A percentile compares a stretch with the other conserved stretches of the same genome.
Evolutionary conservation across 78 protist species (phyloP).

Genomic region (Dictyostelium brefeldianum): DNA sequence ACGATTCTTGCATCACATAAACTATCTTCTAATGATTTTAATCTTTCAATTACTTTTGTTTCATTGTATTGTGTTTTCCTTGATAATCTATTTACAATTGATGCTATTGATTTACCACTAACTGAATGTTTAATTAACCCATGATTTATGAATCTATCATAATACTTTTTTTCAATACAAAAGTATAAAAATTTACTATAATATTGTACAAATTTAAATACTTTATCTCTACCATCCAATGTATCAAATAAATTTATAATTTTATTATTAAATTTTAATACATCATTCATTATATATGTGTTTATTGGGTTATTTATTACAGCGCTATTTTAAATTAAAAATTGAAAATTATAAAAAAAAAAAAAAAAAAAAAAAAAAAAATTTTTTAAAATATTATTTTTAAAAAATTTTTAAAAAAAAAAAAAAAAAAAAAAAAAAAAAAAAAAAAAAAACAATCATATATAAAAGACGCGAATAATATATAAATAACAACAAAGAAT

Average conservation of each 20-base stretch:
- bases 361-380: too few relatives aligned
- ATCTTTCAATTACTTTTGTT: neutral
- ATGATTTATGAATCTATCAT: neutral
- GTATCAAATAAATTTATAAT: neutral
- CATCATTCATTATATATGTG: neutral
- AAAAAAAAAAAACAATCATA: too few relatives aligned
- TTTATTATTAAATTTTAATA: constrained; percentile 24
- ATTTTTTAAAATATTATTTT: too few relatives aligned
- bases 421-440: too few relatives aligned
- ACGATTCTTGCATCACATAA: constrained; percentile 29
- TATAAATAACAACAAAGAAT: too few relatives aligned
- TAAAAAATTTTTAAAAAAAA: too few relatives aligned
- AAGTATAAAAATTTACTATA: constrained; percentile 8
- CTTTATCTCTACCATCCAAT: constrained; percentile 47
- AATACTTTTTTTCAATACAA: neutral
- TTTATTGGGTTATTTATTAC: too few relatives aligned
- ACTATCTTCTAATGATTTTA: neutral
- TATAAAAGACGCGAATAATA: too few relatives aligned
- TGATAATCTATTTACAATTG: neutral
- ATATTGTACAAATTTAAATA: constrained; percentile 41
- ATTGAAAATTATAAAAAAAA: too few relatives aligned
- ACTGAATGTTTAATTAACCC: too few relatives aligned
- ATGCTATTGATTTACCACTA: too few relatives aligned
- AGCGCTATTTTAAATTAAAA: too few relatives aligned
- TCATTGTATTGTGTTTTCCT: neutral